Evolutionary conservation across 2,329 filamentous ascomycete genomes (phyloP).

Genomic region (Ilyonectria robusta): DNA sequence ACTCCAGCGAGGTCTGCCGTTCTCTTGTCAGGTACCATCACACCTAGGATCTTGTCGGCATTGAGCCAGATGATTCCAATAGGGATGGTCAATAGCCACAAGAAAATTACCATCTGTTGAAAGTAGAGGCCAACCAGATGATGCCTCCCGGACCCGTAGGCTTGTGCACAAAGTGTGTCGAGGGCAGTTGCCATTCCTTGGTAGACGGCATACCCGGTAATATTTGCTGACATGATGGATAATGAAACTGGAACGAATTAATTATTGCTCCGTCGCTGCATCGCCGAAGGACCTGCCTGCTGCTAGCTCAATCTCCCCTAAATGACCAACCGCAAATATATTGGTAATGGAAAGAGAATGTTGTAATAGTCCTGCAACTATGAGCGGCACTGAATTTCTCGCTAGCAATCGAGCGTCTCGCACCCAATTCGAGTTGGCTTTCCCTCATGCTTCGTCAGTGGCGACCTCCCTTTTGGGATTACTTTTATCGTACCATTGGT

Average conservation of each 20-base stretch:
- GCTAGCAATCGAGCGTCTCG: neutral
- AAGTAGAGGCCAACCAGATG: constrained; percentile 88
- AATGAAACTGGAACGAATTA: constrained; percentile 43
- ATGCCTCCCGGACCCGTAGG: constrained; percentile 91
- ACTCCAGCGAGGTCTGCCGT: constrained; percentile 77
- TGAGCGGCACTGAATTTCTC: neutral
- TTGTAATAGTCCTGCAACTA: neutral
- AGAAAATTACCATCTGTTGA: constrained; percentile 85
- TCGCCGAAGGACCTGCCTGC: neutral
- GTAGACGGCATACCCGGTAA: constrained; percentile 67
- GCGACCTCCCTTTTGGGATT: neutral
- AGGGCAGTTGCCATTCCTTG: constrained; percentile 89
- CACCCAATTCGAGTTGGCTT: neutral
- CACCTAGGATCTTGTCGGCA: constrained; percentile 73
- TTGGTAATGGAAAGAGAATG: constrained; percentile 65
- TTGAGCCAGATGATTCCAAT: constrained; percentile 80
- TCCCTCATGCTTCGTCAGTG: neutral
- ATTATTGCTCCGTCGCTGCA: neutral
- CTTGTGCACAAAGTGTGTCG: constrained; percentile 93
- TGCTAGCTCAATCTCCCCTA: constrained; percentile 71
- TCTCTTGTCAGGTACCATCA: constrained; percentile 64
- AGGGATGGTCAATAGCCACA: constrained; percentile 79
- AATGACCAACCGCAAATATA: constrained; percentile 82
- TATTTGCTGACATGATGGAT: constrained; percentile 82
- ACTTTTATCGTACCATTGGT: neutral